phyloP scores from a whole-genome alignment of 2,329 filamentous ascomycete genomes.

The Penicillium sp. region DNA sequence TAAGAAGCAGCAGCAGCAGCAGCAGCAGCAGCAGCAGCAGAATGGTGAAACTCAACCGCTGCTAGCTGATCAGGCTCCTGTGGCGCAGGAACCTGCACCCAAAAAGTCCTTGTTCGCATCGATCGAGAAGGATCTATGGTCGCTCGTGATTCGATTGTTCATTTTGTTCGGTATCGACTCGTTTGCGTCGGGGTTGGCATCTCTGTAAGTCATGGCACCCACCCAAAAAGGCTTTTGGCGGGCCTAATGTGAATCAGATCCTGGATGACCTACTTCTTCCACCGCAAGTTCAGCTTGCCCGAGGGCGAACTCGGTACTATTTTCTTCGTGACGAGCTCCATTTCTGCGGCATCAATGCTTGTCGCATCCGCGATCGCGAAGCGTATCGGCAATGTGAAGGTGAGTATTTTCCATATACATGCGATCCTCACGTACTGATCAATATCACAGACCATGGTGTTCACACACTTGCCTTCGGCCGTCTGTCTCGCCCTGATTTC shows the following conservation, averaged over 20 bases:
- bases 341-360: constrained; percentile 49
- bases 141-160: constrained; percentile 57
- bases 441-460: constrained; percentile 68
- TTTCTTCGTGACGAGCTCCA: constrained; percentile 54
- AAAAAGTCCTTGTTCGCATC: constrained; percentile 54
- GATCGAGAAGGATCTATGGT: constrained; percentile 55
- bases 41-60: constrained; percentile 44
- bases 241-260: constrained; percentile 31
- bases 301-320: constrained; percentile 59
- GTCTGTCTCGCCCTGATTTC: constrained; percentile 67
- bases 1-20: constrained; percentile 30
- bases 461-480: constrained; percentile 71
- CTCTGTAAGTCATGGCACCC: constrained; percentile 52
- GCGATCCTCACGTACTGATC: constrained; percentile 17
- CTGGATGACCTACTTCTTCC: constrained; percentile 62
- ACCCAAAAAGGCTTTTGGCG: too few species aligned
- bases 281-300: constrained; percentile 57
- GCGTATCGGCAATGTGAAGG: constrained; percentile 59
- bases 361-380: constrained; percentile 67
- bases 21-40: constrained; percentile 19
- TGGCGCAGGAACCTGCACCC: constrained; percentile 14
- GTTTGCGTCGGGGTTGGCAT: constrained; percentile 71
- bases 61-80: constrained; percentile 24
- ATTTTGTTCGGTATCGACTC: constrained; percentile 70
- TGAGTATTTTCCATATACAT: constrained; percentile 25